These are phyloP conservation scores for Saururus chinensis DNA, from an alignment of 164 flowering plant species.

Conservation along the genomic window DNA sequence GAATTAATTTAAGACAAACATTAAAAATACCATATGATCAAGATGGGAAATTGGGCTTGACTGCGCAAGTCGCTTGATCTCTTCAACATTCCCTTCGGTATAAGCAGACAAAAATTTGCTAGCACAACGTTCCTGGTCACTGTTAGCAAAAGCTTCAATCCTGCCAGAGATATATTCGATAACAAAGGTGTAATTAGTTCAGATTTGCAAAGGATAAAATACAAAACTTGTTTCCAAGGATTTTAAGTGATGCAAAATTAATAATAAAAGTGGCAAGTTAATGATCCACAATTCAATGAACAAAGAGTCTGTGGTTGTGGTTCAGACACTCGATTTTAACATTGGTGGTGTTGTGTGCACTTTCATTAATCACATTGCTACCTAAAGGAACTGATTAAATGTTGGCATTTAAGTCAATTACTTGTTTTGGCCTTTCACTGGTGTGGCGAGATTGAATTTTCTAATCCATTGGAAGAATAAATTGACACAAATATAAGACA, in stretches of 20 bases:
- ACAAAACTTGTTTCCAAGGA: no score
- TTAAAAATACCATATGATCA: constrained; percentile 50
- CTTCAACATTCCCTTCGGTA: constrained; percentile 74
- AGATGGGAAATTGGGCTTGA: constrained; percentile 77
- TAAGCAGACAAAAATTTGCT: constrained; percentile 77
- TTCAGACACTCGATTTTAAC: no score
- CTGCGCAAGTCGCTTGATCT: constrained; percentile 61
- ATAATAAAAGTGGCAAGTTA: not conserved
- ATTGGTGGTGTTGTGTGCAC: not conserved
- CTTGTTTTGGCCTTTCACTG: not conserved
- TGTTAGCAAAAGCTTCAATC: constrained; percentile 63
- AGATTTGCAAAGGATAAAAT: no score
- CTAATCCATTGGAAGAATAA: no score
- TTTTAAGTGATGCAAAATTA: not conserved
- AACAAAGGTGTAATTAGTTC: not conserved
- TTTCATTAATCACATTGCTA: not conserved
- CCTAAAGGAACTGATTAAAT: not conserved
- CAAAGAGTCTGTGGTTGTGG: not conserved
- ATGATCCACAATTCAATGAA: not conserved
- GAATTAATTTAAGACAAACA: not conserved
- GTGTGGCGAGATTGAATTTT: no score
- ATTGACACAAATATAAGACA: no score
- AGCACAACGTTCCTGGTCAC: constrained; percentile 82
- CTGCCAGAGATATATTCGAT: constrained; percentile 21
- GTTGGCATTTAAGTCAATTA: not conserved